Evolutionary conservation across 2,329 filamentous ascomycete genomes (phyloP).

Genomic region (Clarireedia sp.): DNA sequence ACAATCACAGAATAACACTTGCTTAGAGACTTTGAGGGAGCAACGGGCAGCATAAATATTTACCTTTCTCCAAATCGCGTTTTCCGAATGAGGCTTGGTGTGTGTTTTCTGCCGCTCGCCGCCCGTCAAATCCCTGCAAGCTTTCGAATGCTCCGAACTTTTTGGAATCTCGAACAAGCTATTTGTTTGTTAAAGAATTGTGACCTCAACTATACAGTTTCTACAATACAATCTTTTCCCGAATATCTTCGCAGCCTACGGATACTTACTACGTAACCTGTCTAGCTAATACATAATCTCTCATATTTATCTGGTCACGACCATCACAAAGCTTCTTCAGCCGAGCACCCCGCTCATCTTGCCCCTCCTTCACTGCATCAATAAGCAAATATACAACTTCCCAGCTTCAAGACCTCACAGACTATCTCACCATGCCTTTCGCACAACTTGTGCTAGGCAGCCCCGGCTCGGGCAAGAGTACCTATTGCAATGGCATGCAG

Average conservation of each 20-base stretch:
- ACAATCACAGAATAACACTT: background rate
- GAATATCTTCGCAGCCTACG: background rate
- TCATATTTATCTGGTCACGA: too few species aligned
- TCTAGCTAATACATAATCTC: background rate
- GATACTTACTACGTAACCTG: background rate
- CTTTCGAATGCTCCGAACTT: background rate
- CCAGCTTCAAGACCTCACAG: background rate
- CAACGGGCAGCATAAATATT: constrained; percentile 1
- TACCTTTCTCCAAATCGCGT: constrained; percentile 1
- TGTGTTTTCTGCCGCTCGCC: background rate
- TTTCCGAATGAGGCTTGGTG: constrained; percentile 1
- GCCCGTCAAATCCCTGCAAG: background rate
- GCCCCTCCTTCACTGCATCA: background rate
- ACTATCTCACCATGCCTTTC: constrained; percentile 27
- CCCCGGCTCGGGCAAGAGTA: constrained; percentile 91
- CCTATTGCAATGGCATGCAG: constrained; percentile 98
- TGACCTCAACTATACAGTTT: background rate
- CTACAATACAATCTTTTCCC: background rate
- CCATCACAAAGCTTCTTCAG: too few species aligned
- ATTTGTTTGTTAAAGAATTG: too few species aligned
- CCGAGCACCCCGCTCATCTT: constrained; percentile 3
- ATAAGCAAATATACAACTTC: background rate
- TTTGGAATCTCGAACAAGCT: background rate
- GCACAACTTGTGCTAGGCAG: constrained; percentile 74
- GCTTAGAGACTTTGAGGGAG: background rate